Base-by-base conservation (phyloP, 805 yeast species). In the Tanozyma kutaoensis region DNA sequence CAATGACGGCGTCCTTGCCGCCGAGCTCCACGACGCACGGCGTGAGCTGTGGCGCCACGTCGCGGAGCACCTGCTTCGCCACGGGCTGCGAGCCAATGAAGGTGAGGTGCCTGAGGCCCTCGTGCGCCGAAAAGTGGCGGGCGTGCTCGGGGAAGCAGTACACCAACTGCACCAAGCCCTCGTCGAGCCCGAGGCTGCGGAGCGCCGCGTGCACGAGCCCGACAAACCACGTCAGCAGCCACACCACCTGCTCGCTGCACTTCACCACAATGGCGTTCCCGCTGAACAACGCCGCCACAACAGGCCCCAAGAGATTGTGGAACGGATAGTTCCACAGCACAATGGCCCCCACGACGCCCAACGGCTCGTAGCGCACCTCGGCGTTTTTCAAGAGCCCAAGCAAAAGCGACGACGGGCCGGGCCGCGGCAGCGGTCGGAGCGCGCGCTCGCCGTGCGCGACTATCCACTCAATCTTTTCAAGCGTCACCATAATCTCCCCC, bases 241-340 rank as follows among this genome's bases (percentile, higher is more conserved):
- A 91, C 22, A 82, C 76, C 2, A 91, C 98, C 43, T 84, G 80
- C 52, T 91, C 99, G 8, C 95, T 82, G 55, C 98, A 88, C 49
- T 91, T 91, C 28, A 91, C 73, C 8, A 91, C 76, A 24, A 85
- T 75, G 5, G 86, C 85, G 45, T 91, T 88, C 4, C 98, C 99
- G 4, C 95, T 72, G 46, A 86, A 82, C 15, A 91, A 50, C 2
- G 88, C 71, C 2, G 97, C 93, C 30, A 86, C 73, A 2, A 91
- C 63, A 2, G 98, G 98, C 3, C 96, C 96, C 63, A 91, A 55
- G 27, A 86, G 57, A 50, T 91, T 91, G 49, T 91, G 98, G 51
- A 91, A 76, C 1, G 99, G 98, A 48, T 91, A 91, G 46, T 91
- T 91, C 99, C 99, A 91, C 3, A 95, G 81, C 1, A 91, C 82